A percentile compares a stretch with the other conserved stretches of the same genome.
phyloP scores from a whole-genome alignment of 1,284 basidiomycete genomes.

The Tylopilus sp. region DNA sequence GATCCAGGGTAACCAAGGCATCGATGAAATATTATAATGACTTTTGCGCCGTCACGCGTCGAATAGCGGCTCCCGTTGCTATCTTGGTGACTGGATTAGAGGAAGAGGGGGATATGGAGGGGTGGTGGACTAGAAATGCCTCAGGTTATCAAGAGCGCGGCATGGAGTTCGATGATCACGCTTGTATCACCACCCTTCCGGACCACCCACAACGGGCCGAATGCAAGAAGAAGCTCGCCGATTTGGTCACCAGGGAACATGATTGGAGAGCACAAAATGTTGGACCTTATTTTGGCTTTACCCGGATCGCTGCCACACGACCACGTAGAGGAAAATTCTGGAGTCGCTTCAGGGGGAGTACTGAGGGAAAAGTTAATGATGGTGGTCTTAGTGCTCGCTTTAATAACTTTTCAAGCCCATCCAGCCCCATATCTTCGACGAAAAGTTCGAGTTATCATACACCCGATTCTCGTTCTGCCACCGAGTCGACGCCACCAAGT shows the following conservation, averaged over 20 bases:
- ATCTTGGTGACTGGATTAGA: conserved; percentile 28
- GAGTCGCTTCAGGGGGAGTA: not conserved
- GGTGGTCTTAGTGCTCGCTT: not conserved
- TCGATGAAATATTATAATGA: conserved; percentile 21
- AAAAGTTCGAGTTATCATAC: conserved; percentile 12
- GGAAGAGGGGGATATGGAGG: conserved; percentile 20
- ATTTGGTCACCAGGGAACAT: conserved; percentile 12
- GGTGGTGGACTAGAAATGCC: conserved; percentile 30
- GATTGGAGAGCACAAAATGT: conserved; percentile 7
- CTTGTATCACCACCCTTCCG: conserved; percentile 23
- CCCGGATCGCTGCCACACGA: not conserved
- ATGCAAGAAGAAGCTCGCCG: conserved; percentile 16
- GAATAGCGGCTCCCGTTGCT: conserved; percentile 26
- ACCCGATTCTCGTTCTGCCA: conserved; percentile 19
- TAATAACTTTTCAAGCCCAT: not conserved
- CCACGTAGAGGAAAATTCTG: not conserved
- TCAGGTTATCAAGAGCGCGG: not conserved
- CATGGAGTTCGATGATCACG: conserved; percentile 30
- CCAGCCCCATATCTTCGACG: not conserved
- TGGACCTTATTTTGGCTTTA: conserved; percentile 21
- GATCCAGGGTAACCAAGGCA: conserved; percentile 18
- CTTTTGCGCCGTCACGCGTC: conserved; percentile 26
- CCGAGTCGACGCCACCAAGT: conserved; percentile 7
- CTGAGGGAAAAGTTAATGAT: not conserved
- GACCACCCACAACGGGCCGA: conserved; percentile 9